Evolutionary conservation across 73 alveolate genomes (phyloP).

Genomic region (Tetrahymena malaccensis): DNA sequence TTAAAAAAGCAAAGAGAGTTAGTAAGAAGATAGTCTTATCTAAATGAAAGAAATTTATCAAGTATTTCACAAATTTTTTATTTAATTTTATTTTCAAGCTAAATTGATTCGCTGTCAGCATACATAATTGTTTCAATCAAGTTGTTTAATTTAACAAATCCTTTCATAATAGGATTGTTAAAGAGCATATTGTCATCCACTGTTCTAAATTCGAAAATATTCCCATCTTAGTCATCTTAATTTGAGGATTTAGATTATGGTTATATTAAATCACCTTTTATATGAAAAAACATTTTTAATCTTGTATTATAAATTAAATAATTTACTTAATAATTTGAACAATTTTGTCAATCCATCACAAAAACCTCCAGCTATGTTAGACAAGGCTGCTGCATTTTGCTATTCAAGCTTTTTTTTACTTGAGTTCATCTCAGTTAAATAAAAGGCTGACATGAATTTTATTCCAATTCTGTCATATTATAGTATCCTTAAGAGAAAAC

Average conservation of each 20-base stretch:
- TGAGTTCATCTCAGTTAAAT: neutral
- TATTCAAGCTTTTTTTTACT: neutral
- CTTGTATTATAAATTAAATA: neutral
- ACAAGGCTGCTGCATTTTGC: neutral
- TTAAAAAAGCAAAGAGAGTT: slow-evolving; percentile 18
- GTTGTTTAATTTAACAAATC: neutral
- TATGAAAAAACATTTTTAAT: neutral
- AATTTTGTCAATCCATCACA: neutral
- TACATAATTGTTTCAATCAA: neutral
- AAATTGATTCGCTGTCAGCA: slow-evolving; percentile 11
- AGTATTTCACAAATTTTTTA: slow-evolving; percentile 14
- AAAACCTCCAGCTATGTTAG: neutral
- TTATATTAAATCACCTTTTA: neutral
- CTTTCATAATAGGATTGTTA: neutral
- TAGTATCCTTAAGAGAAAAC: neutral
- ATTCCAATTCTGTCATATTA: neutral
- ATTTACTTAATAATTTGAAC: neutral
- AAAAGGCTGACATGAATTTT: neutral
- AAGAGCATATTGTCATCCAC: neutral
- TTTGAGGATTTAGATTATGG: neutral
- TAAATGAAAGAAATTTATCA: slow-evolving; percentile 26
- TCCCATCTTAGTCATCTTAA: neutral
- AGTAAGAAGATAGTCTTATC: slow-evolving; percentile 30
- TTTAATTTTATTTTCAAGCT: slow-evolving; percentile 21
- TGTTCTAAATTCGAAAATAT: neutral